Evolutionary conservation across 257 asterid species (phyloP).

Genomic region (Nicotiana undulata): DNA sequence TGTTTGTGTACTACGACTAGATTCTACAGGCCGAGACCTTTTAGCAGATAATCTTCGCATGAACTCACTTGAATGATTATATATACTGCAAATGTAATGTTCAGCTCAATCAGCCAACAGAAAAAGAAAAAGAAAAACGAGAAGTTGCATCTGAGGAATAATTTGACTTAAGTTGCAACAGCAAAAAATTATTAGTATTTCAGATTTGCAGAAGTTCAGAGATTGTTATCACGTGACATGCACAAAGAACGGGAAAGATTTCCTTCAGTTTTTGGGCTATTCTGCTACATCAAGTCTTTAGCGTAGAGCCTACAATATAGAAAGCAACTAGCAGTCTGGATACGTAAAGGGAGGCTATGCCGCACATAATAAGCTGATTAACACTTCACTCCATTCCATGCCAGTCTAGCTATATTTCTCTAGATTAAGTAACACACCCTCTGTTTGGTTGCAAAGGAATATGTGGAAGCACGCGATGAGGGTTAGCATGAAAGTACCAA

Average conservation of each 20-base stretch:
- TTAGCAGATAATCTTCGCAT: slow-evolving; percentile 19
- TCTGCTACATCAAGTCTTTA: background rate
- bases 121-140: background rate
- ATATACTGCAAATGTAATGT: slow-evolving; percentile 27
- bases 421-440: background rate
- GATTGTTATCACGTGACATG: background rate
- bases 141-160: background rate
- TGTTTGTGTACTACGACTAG: slow-evolving; percentile 7
- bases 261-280: background rate
- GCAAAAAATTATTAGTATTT: background rate
- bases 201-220: background rate
- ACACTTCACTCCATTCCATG: background rate
- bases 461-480: background rate
- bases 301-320: background rate
- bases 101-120: background rate
- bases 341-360: background rate
- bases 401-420: background rate
- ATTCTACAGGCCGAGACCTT: slow-evolving; percentile 12
- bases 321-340: background rate
- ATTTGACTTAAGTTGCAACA: background rate
- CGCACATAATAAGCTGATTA: background rate
- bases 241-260: background rate
- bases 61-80: slow-evolving; percentile 27
- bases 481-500: background rate
- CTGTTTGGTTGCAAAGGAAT: background rate